Base-by-base conservation (phyloP, 371 early-diverging fungal species). In the Mortierella sp. region DNA sequence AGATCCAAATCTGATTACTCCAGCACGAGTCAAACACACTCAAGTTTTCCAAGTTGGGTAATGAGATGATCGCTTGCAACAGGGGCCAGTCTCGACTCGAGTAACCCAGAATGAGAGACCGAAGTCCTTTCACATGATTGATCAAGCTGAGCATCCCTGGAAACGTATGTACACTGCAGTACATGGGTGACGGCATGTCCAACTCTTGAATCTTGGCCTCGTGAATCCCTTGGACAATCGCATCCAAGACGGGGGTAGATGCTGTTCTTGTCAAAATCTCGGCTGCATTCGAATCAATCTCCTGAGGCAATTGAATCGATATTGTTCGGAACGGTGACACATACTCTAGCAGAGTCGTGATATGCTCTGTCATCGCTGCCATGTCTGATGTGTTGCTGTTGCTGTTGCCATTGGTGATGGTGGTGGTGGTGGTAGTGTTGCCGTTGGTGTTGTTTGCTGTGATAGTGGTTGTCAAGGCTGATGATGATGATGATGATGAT, bases 151-250 rank as follows among this genome's bases (percentile, higher is more conserved):
- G 65, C 77, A 76, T 76, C 6, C 77, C 77, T 0, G 77, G 77
- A 34, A 76, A 76, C 0, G 69, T 76, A 9, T 61, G 34, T 10
- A 76, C 77, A 10, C 60, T 65, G 43, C 69, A 76, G 62, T 76
- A 76, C 77, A 76, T 76, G 45, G 77, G 69, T 43, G 77, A 76
- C 4, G 77, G 77, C 69, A 76, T 76, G 24, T 76, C 77, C 55
- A 76, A 41, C 17, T 76, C 77, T 14, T 50, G 59, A 31, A 76
- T 54, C 40, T 60, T 27, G 49, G 77, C 69, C 6, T 63, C 65
- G 5, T 60, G 61, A 24, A 65, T 40, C 9, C 69, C 77, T 1
- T 40, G 49, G 25, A 60, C 44, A 25, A 76, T 45, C 7, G 77
- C 77, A 3, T 63, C 65, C 54, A 76, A 41, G 13, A 54, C 43